Conservation (phyloP, 345 rosid genomes). For the Lenwebbia sp. region DNA sequence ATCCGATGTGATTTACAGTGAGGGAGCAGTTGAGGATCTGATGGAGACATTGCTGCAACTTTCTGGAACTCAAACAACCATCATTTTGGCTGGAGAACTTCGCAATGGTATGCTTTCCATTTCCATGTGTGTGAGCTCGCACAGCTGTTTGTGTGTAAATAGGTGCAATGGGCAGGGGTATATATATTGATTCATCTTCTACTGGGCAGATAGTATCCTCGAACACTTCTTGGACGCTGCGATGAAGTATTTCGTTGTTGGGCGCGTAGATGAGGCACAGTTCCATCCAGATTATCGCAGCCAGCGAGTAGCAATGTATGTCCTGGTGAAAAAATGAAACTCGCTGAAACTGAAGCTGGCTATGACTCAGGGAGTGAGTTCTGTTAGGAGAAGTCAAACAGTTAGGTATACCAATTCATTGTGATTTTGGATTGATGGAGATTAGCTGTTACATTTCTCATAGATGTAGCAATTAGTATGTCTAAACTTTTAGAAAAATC, state of each 20-base stretch:
- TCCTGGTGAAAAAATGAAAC: slow-evolving; percentile 47
- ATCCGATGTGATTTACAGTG: slow-evolving; percentile 86
- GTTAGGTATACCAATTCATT: background rate
- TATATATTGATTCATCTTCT: background rate
- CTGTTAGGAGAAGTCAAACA: background rate
- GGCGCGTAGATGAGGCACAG: slow-evolving; percentile 62
- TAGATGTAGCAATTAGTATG: background rate
- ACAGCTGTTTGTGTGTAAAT: background rate
- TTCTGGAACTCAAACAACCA: slow-evolving; percentile 58
- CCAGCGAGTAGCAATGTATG: slow-evolving; percentile 58
- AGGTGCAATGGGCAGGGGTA: background rate
- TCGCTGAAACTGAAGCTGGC: background rate
- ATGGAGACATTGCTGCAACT: slow-evolving; percentile 57
- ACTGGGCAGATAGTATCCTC: slow-evolving; percentile 54
- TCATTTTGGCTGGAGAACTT: slow-evolving; percentile 71
- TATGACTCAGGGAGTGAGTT: background rate
- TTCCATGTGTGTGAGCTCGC: background rate
- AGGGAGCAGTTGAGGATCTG: slow-evolving; percentile 73
- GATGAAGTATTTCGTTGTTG: slow-evolving; percentile 47
- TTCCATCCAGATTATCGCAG: slow-evolving; percentile 88
- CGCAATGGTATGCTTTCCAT: slow-evolving; percentile 45
- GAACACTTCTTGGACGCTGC: slow-evolving; percentile 78
- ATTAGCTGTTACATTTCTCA: background rate
- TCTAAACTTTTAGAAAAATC: background rate
- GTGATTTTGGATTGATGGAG: background rate